Evolutionary conservation across 208 protist species (phyloP), one percentile per base, ranked within the genome.

Genomic region (Acanthamoeba lenticulata): DNA sequence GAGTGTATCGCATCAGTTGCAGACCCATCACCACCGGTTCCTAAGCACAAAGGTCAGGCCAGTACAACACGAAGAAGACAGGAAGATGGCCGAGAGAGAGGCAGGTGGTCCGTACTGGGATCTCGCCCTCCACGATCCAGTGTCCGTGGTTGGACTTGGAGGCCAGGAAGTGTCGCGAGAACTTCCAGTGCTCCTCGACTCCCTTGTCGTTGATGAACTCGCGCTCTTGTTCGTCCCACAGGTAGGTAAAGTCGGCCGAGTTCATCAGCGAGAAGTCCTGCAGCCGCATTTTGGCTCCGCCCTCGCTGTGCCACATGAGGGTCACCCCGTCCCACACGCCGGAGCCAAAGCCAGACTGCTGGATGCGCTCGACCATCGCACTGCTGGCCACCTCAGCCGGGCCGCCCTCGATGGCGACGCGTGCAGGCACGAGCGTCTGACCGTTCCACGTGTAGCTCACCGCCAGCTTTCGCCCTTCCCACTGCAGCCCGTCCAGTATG

Each of bases 41-140:
- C 77, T 88, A 29, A 3, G 52, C 52, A 24, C 17, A 9, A 60
- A 60, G 52, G 15, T 52, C 15, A 52, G 45, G 15, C 45, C 45
- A 52, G 5, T 19, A 19, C 9, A 5, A 15, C 5, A 52, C 45
- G 45, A 44, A 85, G 19, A 47, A 47, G 47, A 49, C 2, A 6
- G 27, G 40, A 55, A 32, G 77, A 47, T 24, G 21, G 15, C 24
- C 32, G n/a, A 32, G n/a, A 79, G 69, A 40, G 69, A 40, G 69
- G n/a, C 15, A 40, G 69, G n/a, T 15, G 32, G 15, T 34, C 11
- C 45, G 40, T 88, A 88, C 79, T 27, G 79, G 79, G 6, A 57
- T 52, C n/a, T 89, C 79, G 47, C 79, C 79, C 36, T 89, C 79
- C 11, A 89, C 36, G 79, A 89, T 89, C 79, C 79, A 89, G 45